Evolutionary conservation across 345 rosid genomes (phyloP), one percentile per base, ranked within the genome.

Genomic region (Isatis tinctoria): DNA sequence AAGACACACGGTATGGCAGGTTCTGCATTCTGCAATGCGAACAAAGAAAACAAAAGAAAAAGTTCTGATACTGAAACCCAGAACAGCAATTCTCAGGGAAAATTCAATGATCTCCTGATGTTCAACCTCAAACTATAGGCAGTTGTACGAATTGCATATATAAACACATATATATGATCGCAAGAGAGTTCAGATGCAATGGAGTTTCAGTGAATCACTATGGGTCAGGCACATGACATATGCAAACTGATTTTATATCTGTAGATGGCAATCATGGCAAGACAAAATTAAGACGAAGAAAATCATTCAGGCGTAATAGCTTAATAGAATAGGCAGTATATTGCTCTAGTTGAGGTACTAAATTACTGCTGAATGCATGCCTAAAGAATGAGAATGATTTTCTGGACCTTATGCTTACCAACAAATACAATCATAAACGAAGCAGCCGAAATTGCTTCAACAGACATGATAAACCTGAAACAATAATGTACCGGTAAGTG

Each of bases 391-490:
- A 52, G 37, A 22, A 35, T 37, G 60, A 20, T 54, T 61, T 26
- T 64, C 13, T 54, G 36, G 48, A 56, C 48, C 22, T 9, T 69
- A 36, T 26, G 73, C 94, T 90, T 83, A 91, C 98, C 96, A 24
- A 94, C 85, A 83, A 88, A 94, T 43, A 88, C 75, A 70, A 89
- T 81, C 87, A 85, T 81, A 78, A 90, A 86, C 58, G 94, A 88
- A 63, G 82, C 90, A 48, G 96, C 96, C 78, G 95, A 88, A 70
- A 91, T 72, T 68, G 91, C 97, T 84, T 94, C 97, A 68, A 82
- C 79, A 71, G 88, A 70, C 96, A 94, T 90, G 79, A 91, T 88
- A 69, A 91, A 87, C 87, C 98, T 94, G 90, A 82, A 85, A 65
- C 27, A 72, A 16, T 0, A 57, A 20, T 62, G 40, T 12, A 54